Percentiles rank a stretch among this genome's conserved stretches.
Conservation (phyloP, 2,329 filamentous ascomycete genomes). For the Xylaria sp. region DNA sequence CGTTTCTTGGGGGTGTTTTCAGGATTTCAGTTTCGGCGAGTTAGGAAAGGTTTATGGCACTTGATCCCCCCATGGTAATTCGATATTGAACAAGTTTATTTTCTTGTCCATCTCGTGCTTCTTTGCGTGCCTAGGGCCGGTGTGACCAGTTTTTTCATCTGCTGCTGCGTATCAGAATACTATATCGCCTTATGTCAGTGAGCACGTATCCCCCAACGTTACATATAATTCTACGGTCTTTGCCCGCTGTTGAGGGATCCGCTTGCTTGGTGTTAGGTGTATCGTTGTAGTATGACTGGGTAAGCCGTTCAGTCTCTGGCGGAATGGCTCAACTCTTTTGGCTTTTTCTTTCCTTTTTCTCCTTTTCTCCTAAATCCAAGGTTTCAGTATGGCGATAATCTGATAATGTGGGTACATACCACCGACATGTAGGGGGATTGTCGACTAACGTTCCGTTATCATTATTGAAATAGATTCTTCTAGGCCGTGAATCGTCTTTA, state of each 20-base stretch:
- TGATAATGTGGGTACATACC: background rate
- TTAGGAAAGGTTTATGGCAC: conserved; percentile 30
- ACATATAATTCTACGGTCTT: too few species aligned
- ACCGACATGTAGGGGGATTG: background rate
- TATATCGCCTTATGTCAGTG: background rate
- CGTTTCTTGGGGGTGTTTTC: conserved; percentile 24
- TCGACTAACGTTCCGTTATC: too few species aligned
- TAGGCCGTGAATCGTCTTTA: too few species aligned
- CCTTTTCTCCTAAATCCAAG: background rate
- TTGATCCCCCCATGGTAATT: conserved; percentile 29
- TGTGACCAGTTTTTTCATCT: background rate
- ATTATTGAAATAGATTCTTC: too few species aligned
- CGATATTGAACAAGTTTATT: conserved; percentile 17
- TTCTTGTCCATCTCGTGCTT: background rate
- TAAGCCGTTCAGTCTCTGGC: background rate
- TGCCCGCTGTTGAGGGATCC: background rate
- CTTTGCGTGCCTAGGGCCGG: background rate
- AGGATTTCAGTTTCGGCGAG: conserved; percentile 32
- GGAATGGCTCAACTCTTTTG: background rate
- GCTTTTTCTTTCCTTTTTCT: background rate
- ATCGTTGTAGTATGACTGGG: background rate
- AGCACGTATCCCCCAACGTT: background rate
- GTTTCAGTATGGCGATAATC: background rate
- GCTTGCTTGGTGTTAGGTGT: background rate
- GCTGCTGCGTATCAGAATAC: background rate